Evolutionary conservation across 768 basidiomycete species (phyloP).

Genomic region (Tylopilus sp.): DNA sequence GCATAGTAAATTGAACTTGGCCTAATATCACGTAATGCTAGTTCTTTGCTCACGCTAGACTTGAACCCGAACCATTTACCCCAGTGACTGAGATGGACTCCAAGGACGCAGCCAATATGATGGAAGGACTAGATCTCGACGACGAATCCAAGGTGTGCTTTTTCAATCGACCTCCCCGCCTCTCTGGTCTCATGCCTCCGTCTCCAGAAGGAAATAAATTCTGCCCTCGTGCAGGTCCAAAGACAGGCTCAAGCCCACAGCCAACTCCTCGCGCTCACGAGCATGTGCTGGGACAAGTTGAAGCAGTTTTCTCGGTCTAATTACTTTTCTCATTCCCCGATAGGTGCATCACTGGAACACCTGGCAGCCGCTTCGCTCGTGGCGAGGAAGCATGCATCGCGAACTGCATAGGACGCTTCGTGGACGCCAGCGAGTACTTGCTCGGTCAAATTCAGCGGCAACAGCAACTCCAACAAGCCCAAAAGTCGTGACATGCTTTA

Average conservation of each 20-base stretch:
- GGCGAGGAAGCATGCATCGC: conserved; percentile 77
- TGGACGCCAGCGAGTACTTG: conserved; percentile 83
- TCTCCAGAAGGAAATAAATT: conserved; percentile 75
- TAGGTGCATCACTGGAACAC: conserved; percentile 80
- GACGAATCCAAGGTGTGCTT: conserved; percentile 64
- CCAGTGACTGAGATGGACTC: conserved; percentile 17
- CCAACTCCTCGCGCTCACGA: conserved; percentile 73
- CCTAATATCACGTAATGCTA: conserved; percentile 23
- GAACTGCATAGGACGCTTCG: conserved; percentile 90
- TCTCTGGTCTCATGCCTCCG: not conserved
- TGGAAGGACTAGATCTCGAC: conserved; percentile 54
- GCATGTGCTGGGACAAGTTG: conserved; percentile 91
- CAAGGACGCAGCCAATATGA: conserved; percentile 27
- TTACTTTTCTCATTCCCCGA: conserved; percentile 10
- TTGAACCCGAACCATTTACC: not conserved
- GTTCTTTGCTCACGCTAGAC: conserved; percentile 24
- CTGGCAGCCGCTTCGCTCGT: conserved; percentile 74
- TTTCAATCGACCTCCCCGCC: not conserved
- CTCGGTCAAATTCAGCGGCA: conserved; percentile 58
- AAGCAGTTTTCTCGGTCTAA: conserved; percentile 23
- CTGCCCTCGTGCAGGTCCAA: conserved; percentile 75
- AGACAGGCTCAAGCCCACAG: conserved; percentile 79
- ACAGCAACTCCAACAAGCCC: conserved; percentile 46
- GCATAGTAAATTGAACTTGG: not conserved
- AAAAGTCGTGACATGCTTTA: conserved; percentile 11